phyloP scores from a whole-genome alignment of 176 grass and related monocot genomes.

The Bothriochloa decipiens region DNA sequence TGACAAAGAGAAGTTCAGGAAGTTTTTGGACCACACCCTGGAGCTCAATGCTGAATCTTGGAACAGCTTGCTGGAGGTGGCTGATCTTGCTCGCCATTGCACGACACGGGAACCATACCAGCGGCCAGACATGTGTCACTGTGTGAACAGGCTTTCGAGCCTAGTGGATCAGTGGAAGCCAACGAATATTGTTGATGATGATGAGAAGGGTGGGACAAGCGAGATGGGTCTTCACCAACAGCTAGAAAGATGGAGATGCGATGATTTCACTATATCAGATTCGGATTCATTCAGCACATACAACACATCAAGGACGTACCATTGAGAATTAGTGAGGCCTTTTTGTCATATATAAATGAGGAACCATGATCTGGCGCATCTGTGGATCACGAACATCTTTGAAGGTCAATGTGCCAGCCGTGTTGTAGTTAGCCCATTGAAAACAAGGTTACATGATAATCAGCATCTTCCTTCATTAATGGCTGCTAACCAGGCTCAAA shows the following conservation, averaged over 20 bases:
- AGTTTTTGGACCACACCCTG: conserved; percentile 66
- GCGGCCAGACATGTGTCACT: conserved; percentile 93
- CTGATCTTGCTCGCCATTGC: conserved; percentile 87
- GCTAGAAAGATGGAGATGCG: conserved; percentile 69
- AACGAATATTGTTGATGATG: conserved; percentile 40
- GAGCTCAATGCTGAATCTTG: conserved; percentile 60
- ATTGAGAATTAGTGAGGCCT: conserved; percentile 7
- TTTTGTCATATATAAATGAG: conserved; percentile 21
- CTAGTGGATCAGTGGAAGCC: conserved; percentile 81
- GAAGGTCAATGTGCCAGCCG: not conserved
- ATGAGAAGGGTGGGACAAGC: conserved; percentile 43
- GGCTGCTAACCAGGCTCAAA: conserved; percentile 27
- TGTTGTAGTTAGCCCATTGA: conserved; percentile 21
- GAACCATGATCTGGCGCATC: not conserved
- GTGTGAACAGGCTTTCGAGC: conserved; percentile 71
- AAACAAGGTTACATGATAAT: conserved; percentile 28
- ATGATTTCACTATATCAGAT: conserved; percentile 61
- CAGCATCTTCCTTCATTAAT: conserved; percentile 8
- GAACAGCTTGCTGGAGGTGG: conserved; percentile 70
- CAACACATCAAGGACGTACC: conserved; percentile 41
- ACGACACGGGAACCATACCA: conserved; percentile 74
- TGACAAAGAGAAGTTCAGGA: conserved; percentile 75
- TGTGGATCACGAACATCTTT: conserved; percentile 10
- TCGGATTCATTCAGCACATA: conserved; percentile 50
- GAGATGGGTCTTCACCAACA: conserved; percentile 60